phyloP scores from a whole-genome alignment of 768 basidiomycete genomes.

The Cyclocybe cylindracea region DNA sequence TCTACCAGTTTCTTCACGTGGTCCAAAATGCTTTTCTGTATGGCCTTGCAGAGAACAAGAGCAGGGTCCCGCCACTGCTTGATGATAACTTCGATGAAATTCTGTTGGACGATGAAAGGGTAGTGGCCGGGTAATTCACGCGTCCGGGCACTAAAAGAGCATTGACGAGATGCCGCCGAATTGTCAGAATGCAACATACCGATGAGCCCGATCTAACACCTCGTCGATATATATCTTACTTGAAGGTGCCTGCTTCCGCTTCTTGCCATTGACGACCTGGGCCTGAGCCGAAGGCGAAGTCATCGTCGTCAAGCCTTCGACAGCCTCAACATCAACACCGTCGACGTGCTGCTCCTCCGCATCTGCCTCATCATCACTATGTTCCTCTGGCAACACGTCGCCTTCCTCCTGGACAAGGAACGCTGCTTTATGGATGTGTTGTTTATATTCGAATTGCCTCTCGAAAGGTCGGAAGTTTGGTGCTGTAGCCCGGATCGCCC shows the following conservation, averaged over 20 bases:
- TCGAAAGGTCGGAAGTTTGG: conserved; percentile 60
- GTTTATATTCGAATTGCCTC: conserved; percentile 7
- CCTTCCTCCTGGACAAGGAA: conserved; percentile 22
- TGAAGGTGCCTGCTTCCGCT: conserved; percentile 3
- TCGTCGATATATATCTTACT: conserved; percentile 51
- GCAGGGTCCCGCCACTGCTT: conserved; percentile 53
- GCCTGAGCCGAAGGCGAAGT: too few relatives aligned
- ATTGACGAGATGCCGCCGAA: neutral
- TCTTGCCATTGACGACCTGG: neutral
- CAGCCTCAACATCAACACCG: too few relatives aligned
- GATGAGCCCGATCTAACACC: conserved; percentile 45
- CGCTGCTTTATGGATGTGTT: conserved; percentile 12
- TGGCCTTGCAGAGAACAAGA: conserved; percentile 40
- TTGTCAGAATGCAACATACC: conserved; percentile 34
- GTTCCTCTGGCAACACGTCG: conserved; percentile 9
- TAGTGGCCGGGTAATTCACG: conserved; percentile 71
- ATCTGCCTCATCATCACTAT: conserved; percentile 6
- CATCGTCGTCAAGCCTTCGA: too few relatives aligned
- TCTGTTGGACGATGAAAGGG: conserved; percentile 60
- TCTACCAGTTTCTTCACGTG: conserved; percentile 45
- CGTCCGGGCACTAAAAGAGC: conserved; percentile 54
- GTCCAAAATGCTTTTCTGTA: conserved; percentile 36
- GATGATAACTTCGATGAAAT: conserved; percentile 48
- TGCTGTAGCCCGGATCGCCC: conserved; percentile 49
- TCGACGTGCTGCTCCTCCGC: neutral